A percentile compares a stretch with the other conserved stretches of the same genome.
Evolutionary conservation across 1,284 basidiomycete species (phyloP).

Genomic region (Salmacisia buchloeana): DNA sequence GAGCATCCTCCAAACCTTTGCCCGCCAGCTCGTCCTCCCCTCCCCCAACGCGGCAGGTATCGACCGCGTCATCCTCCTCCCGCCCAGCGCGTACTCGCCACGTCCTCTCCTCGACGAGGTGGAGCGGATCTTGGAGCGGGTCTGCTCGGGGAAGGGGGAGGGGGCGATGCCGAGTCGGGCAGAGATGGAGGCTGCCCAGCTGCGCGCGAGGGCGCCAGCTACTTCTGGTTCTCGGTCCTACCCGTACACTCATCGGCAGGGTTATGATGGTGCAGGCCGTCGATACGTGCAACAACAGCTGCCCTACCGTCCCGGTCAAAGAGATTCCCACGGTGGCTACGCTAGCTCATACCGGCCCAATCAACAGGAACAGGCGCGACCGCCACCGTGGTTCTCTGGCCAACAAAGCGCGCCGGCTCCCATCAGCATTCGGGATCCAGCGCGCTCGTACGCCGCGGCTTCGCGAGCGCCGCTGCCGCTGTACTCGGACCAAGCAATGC

Average conservation of each 20-base stretch:
- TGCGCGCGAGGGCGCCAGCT: not conserved
- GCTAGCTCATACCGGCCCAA: not conserved
- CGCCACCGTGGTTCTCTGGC: not conserved
- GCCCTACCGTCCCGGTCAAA: not conserved
- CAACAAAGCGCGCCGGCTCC: too few species aligned
- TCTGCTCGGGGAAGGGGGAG: not conserved
- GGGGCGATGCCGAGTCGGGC: not conserved
- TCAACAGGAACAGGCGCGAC: too few species aligned
- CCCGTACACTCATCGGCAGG: too few species aligned
- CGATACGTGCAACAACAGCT: not conserved
- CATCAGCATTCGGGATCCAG: too few species aligned
- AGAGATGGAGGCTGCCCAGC: not conserved
- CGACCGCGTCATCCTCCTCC: not conserved
- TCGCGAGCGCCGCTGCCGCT: too few species aligned
- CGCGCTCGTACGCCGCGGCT: too few species aligned
- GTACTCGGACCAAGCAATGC: too few species aligned
- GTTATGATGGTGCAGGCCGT: not conserved
- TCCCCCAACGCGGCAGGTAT: not conserved
- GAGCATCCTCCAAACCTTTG: not conserved
- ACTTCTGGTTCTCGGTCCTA: not conserved
- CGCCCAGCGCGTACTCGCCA: not conserved
- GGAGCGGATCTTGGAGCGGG: not conserved
- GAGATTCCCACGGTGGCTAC: not conserved
- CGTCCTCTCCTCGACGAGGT: not conserved
- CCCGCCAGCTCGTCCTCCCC: not conserved